Conservation (phyloP, 805 yeast species). For the Yamadazyma tumulicola region DNA sequence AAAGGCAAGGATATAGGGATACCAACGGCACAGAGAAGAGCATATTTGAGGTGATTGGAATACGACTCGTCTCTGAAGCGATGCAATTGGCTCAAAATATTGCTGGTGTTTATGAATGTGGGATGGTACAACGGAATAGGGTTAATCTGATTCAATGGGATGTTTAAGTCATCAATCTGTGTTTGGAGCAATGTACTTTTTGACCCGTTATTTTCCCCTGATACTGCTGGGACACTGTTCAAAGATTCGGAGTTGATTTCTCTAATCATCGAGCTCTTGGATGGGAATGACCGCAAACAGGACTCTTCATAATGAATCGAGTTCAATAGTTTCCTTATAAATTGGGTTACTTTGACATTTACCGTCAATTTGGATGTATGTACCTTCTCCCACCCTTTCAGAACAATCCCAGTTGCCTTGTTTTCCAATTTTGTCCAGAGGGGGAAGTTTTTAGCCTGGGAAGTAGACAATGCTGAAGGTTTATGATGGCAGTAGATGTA, state of each 20-base stretch:
- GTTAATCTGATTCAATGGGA: slow-evolving; percentile 27
- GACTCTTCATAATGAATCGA: slow-evolving; percentile 79
- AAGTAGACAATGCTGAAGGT: slow-evolving; percentile 21
- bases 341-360: slow-evolving; percentile 56
- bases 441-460: slow-evolving; percentile 27
- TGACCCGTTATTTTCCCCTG: slow-evolving; percentile 5
- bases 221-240: background rate
- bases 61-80: slow-evolving; percentile 43
- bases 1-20: slow-evolving; percentile 80
- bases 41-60: slow-evolving; percentile 52
- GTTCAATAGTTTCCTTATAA: slow-evolving; percentile 51
- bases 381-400: slow-evolving; percentile 61
- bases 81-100: slow-evolving; percentile 37
- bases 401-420: slow-evolving; percentile 47
- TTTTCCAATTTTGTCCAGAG: slow-evolving; percentile 40
- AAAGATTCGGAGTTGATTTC: slow-evolving; percentile 33
- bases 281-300: slow-evolving; percentile 72
- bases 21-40: slow-evolving; percentile 51
- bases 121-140: slow-evolving; percentile 43
- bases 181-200: slow-evolving; percentile 17
- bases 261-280: slow-evolving; percentile 55
- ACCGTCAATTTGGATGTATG: slow-evolving; percentile 49
- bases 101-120: slow-evolving; percentile 26
- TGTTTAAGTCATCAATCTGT: slow-evolving; percentile 22
- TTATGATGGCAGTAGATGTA: slow-evolving; percentile 68